These are phyloP conservation scores for Sporothrix dimorphospora DNA, from an alignment of 2,329 filamentous ascomycete species.

Conservation along the genomic window DNA sequence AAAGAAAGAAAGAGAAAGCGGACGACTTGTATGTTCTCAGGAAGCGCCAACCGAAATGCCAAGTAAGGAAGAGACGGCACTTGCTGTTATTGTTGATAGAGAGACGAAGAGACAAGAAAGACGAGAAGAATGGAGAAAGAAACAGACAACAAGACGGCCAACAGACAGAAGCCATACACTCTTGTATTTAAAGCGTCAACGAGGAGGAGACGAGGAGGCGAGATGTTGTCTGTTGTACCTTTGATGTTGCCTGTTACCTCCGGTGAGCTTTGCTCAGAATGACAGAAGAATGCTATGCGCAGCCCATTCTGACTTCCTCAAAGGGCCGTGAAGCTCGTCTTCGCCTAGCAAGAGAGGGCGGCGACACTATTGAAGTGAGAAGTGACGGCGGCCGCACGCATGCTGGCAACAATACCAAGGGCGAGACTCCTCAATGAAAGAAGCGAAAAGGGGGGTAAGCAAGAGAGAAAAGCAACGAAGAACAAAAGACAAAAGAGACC, in stretches of 20 bases:
- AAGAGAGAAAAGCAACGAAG: background rate
- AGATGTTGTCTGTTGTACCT: background rate
- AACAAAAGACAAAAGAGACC: background rate
- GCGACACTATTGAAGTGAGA: background rate
- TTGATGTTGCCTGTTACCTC: background rate
- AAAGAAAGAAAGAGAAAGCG: background rate
- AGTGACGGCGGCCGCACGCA: background rate
- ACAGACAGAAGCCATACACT: constrained; percentile 1
- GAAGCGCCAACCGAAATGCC: background rate
- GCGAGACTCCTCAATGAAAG: constrained; percentile 1
- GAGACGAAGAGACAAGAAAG: background rate
- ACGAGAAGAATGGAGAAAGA: background rate
- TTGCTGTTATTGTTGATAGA: background rate
- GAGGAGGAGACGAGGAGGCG: background rate
- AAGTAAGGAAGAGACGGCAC: constrained; percentile 17
- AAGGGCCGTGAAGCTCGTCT: constrained; percentile 1
- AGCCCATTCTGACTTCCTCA: background rate
- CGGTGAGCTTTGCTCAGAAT: background rate
- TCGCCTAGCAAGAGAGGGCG: background rate
- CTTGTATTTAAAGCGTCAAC: constrained; percentile 16
- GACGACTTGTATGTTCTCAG: constrained; percentile 18
- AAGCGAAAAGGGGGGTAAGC: background rate
- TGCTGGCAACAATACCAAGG: constrained; percentile 22
- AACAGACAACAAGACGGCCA: background rate
- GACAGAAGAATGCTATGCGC: background rate